Evolutionary conservation across 371 early-diverging fungal genomes (phyloP).

Genomic region (Zancudomyces culisetae): DNA sequence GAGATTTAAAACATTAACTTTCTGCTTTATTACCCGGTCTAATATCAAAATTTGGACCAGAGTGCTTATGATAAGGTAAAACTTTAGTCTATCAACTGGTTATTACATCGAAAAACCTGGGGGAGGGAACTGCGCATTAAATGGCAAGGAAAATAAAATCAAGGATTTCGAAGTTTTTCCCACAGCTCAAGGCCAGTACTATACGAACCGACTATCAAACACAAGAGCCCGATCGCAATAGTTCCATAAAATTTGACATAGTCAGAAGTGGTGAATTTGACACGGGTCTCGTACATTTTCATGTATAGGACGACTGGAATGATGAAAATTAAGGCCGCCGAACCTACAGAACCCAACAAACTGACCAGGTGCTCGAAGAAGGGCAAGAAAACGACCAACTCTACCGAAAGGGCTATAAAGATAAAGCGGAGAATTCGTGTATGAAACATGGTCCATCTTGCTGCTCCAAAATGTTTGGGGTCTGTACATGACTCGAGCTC

Average conservation of each 20-base stretch:
- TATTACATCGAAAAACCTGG: too few species aligned
- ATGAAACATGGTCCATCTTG: neutral
- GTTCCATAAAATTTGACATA: constrained; percentile 34
- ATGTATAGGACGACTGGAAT: constrained; percentile 66
- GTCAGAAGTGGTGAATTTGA: constrained; percentile 33
- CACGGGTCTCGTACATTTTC: constrained; percentile 40
- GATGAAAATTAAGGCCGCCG: constrained; percentile 58
- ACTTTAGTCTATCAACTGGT: too few species aligned
- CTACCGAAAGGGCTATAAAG: constrained; percentile 6
- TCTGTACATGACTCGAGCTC: constrained; percentile 30
- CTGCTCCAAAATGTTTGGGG: neutral
- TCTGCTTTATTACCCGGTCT: too few species aligned
- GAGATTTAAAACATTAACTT: too few species aligned
- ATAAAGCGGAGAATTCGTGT: neutral
- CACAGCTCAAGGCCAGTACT: neutral
- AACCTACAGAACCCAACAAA: constrained; percentile 58
- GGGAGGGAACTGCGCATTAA: too few species aligned
- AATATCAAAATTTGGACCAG: too few species aligned
- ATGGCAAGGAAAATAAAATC: too few species aligned
- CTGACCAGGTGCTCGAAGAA: constrained; percentile 67
- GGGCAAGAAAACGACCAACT: constrained; percentile 47
- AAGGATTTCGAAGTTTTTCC: neutral
- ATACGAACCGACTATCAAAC: constrained; percentile 51
- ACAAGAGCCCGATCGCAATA: constrained; percentile 41
- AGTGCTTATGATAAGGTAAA: too few species aligned